Base-by-base conservation (phyloP, 208 protist genomes). In the Acanthamoeba quina region DNA sequence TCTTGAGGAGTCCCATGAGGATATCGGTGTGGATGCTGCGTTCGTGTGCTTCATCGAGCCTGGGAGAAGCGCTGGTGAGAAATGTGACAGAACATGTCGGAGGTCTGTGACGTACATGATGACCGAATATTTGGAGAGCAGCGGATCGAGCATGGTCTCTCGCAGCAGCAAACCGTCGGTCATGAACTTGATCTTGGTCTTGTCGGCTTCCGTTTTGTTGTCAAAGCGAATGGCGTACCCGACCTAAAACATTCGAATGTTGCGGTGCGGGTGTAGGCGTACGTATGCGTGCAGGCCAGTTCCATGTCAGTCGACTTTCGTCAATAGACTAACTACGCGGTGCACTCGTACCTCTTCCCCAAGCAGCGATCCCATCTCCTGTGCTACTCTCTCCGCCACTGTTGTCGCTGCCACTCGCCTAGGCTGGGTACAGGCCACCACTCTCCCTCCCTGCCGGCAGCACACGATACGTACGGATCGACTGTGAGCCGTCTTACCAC, bases 21-120 rank as follows among this genome's bases (percentile, higher is more conserved):
- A 98, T 95, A 95, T 98, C 98, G 2, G 97, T 98, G 17, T 96
- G 34, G 24, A 99, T 89, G 9, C 98, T 99, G 41, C 99, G 97
- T 96, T 99, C 99, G 97, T 99, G 99, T 13, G 98, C 98, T 96
- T 99, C 98, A 95, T 99, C 98, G 13, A 99, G 74, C 92, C 80
- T 94, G 3, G 10, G 37, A 26, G 44, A 58, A 10, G 6, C 64
- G 15, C 17, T 31, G 68, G 29, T 64, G 60, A 92, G 47, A 26
- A 15, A 92, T 10, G 54, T 13, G 15, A 15, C 52, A 56, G 2
- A 56, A 76, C 19, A 91, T 7, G 0, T n/a, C 58, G 1, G 58
- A 19, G 24, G 0, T 4, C 2, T 64, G 58, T 29, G 78, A 9
- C 83, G 68, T 34, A 85, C 68, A 97, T 96, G 26, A 97, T 80